These are phyloP conservation scores for Butyriboletus appendiculatus DNA, from an alignment of 1,284 basidiomycete species.

Conservation along the genomic window DNA sequence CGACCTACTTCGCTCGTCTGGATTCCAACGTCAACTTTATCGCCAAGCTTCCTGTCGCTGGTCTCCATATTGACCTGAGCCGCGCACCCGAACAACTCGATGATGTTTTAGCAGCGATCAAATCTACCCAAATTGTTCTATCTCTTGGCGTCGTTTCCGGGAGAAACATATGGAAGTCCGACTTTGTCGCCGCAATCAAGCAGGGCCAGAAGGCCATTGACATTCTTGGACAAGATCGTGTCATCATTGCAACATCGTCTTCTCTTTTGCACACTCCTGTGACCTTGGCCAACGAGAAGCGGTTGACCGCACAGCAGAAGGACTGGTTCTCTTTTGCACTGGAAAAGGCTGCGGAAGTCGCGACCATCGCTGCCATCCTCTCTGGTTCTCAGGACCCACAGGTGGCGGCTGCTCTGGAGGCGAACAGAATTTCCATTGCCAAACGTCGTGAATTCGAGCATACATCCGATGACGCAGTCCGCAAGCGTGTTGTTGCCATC, in stretches of 20 bases:
- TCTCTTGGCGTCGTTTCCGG: conserved; percentile 98
- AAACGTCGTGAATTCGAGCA: conserved; percentile 96
- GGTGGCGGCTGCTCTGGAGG: conserved; percentile 74
- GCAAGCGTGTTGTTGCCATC: conserved; percentile 94
- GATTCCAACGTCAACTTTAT: conserved; percentile 91
- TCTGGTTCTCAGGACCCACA: conserved; percentile 79
- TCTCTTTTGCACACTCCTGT: conserved; percentile 99
- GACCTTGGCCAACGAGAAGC: conserved; percentile 91
- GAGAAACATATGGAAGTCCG: conserved; percentile 99
- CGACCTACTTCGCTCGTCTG: conserved; percentile 97
- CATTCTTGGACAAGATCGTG: conserved; percentile 82
- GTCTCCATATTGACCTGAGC: conserved; percentile 96
- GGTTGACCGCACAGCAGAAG: conserved; percentile 88
- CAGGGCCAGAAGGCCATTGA: conserved; percentile 85
- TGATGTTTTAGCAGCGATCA: conserved; percentile 81
- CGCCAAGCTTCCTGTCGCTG: conserved; percentile 91
- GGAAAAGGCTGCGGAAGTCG: conserved; percentile 95
- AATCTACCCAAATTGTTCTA: conserved; percentile 78
- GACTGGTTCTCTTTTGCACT: conserved; percentile 99
- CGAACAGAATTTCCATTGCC: conserved; percentile 90
- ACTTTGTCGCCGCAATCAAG: conserved; percentile 85
- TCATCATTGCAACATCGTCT: conserved; percentile 94
- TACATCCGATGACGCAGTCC: conserved; percentile 93
- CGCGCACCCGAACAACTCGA: conserved; percentile 93
- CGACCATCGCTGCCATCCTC: conserved; percentile 82